Evolutionary conservation across 495 filamentous ascomycete genomes (phyloP).

Genomic region (Penicillium bialowiezense): DNA sequence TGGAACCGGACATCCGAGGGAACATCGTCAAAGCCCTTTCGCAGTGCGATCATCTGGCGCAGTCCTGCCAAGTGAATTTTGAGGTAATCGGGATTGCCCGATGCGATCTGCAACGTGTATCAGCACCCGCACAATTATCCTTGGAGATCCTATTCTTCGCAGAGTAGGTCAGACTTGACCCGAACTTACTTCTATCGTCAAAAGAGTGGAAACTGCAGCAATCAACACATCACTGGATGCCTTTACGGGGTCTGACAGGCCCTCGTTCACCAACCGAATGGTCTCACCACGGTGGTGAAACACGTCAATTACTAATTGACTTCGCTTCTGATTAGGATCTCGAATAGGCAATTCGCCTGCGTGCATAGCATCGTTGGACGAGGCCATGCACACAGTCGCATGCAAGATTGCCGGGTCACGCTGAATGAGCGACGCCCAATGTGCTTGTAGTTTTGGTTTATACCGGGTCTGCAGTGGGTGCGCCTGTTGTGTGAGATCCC

Average conservation of each 20-base stretch:
- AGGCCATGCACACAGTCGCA: conserved; percentile 42
- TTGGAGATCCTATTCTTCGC: no score
- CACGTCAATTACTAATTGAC: conserved; percentile 39
- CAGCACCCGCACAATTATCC: no score
- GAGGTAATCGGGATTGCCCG: conserved; percentile 44
- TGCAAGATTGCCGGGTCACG: conserved; percentile 42
- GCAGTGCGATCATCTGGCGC: conserved; percentile 45
- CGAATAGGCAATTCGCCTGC: conserved; percentile 37
- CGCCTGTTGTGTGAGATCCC: conserved; percentile 38
- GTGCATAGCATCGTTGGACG: conserved; percentile 39
- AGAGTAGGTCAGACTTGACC: no score
- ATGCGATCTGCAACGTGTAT: conserved; percentile 35
- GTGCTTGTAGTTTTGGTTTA: conserved; percentile 36
- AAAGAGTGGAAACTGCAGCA: conserved; percentile 41
- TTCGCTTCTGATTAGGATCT: conserved; percentile 35
- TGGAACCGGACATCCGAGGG: conserved; percentile 42
- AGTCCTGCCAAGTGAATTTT: conserved; percentile 48
- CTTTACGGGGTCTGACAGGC: conserved; percentile 41
- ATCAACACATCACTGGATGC: conserved; percentile 46
- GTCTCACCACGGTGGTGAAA: conserved; percentile 48
- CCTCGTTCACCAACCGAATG: conserved; percentile 44
- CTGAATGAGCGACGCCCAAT: conserved; percentile 42
- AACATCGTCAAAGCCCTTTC: conserved; percentile 43
- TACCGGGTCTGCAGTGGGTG: conserved; percentile 41
- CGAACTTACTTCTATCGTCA: conserved; percentile 48